Evolutionary conservation across 1,284 basidiomycete genomes (phyloP), one percentile per base, ranked within the genome.

Genomic region (Anthracocystis panici-leucophaei): DNA sequence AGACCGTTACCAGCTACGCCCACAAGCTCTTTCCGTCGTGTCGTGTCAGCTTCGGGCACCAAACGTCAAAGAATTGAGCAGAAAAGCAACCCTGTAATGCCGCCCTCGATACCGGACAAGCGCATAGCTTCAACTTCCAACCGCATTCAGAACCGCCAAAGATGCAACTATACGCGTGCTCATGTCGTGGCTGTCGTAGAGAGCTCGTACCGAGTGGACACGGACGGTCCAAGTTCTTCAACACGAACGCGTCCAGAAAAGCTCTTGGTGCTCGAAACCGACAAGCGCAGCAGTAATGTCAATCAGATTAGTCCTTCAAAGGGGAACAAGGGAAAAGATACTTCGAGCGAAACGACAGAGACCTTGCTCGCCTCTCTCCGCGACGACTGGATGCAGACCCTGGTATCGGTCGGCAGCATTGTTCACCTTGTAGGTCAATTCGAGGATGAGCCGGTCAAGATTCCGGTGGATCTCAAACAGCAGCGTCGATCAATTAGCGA

Each of bases 361-460:
- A 57, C 51, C 2, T 23, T 71, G 27, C 58, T 75, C 25, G 80
- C 80, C 5, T 63, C 72, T 9, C 57, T 82, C 5, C 74, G 81
- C 40, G 81, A 81, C 42, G 79, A 82, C 35, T 82, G 81, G 81
- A 42, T 71, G n/a, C 50, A 63, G 31, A 77, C 65, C 7, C 46
- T 62, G 14, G 72, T 80, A 38, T 35, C 57, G 7, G 51, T 50
- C 2, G 75, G 75, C 48, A 75, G 71, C 51, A 66, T 64, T 18
- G 65, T 82, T 11, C 78, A 82, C 33, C 69, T 81, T 11, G 69
- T 77, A 29, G 81, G 81, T 16, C 52, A 54, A 10, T 81, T 77
- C 60, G 66, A 76, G 25, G 41, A 46, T 18, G 58, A 41, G 6
- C 21, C 45, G 16, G 40, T 31, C 31, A 63, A 45, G 33, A 61